Conservation (phyloP, 306 rosid species). For the Trifolium repens region DNA sequence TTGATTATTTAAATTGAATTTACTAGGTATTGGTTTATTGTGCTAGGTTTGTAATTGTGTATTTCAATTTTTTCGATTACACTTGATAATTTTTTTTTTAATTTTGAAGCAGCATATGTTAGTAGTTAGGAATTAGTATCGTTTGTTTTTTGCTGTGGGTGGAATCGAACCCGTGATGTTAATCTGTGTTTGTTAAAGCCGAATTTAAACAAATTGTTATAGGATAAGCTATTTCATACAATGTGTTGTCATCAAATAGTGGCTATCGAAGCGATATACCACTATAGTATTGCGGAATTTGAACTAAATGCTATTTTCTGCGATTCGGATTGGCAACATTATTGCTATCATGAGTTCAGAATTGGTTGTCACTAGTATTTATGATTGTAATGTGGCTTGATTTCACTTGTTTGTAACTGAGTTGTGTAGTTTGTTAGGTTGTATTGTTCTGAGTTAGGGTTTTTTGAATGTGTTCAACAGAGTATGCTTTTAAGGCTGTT, state of each 20-base stretch:
- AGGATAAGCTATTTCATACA: not conserved
- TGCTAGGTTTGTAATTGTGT: slow-evolving; percentile 14
- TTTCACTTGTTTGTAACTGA: slow-evolving; percentile 29
- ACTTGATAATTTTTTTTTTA: not conserved
- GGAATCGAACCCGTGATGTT: no score
- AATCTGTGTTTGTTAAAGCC: not conserved
- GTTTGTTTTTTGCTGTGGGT: no score
- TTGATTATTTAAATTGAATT: not conserved
- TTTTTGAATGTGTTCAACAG: slow-evolving; percentile 53
- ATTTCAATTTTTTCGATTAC: no score
- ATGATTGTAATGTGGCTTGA: not conserved
- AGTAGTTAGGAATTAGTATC: no score
- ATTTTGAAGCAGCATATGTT: no score
- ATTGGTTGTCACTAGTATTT: not conserved
- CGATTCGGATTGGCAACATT: no score
- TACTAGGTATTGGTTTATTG: not conserved
- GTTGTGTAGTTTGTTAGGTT: slow-evolving; percentile 25
- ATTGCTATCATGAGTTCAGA: not conserved
- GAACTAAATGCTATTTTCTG: not conserved
- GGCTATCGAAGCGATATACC: not conserved
- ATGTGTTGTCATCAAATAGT: not conserved
- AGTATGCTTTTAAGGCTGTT: slow-evolving; percentile 97
- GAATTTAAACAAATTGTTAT: not conserved
- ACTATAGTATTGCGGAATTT: not conserved
- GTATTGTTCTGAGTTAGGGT: slow-evolving; percentile 13